Percentiles rank a stretch among this genome's conserved stretches.
Conservation (phyloP, 805 yeast genomes). For the Blastobotrys peoriensis region DNA sequence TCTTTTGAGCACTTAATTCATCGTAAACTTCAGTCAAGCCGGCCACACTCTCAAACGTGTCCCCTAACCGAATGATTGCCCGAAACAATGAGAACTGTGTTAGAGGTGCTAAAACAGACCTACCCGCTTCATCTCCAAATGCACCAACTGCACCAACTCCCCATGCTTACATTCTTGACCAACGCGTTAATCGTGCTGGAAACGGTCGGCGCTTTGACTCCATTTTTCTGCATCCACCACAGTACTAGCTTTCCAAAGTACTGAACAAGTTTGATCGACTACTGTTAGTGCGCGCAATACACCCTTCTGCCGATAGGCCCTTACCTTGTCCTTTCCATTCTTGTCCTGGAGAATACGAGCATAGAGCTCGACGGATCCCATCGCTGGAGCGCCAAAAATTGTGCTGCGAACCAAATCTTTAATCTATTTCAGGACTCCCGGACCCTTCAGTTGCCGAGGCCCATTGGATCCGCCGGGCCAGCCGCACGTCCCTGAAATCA, state of each 20-base stretch:
- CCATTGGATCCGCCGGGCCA: neutral
- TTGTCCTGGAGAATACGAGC: conserved; percentile 19
- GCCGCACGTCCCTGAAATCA: neutral
- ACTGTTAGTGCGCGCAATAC: neutral
- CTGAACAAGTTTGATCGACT: conserved; percentile 26
- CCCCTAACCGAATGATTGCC: conserved; percentile 26
- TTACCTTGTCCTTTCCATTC: conserved; percentile 26
- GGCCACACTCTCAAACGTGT: conserved; percentile 21
- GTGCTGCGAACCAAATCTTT: neutral
- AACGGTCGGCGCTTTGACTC: conserved; percentile 4
- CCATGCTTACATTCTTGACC: conserved; percentile 15
- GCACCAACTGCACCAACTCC: no score
- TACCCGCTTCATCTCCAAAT: no score
- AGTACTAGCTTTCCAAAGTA: conserved; percentile 24
- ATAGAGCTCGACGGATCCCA: conserved; percentile 8
- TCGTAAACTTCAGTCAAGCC: conserved; percentile 4
- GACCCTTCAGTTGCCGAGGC: neutral
- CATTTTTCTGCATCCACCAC: conserved; percentile 10
- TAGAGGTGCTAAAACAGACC: no score
- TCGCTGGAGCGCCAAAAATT: neutral
- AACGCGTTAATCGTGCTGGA: neutral
- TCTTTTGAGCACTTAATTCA: neutral
- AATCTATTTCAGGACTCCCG: neutral
- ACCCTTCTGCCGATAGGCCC: no score
- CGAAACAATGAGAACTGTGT: conserved; percentile 25